Evolutionary conservation across 768 basidiomycete species (phyloP), one percentile per base, ranked within the genome.

Genomic region (Astraeus odoratus): DNA sequence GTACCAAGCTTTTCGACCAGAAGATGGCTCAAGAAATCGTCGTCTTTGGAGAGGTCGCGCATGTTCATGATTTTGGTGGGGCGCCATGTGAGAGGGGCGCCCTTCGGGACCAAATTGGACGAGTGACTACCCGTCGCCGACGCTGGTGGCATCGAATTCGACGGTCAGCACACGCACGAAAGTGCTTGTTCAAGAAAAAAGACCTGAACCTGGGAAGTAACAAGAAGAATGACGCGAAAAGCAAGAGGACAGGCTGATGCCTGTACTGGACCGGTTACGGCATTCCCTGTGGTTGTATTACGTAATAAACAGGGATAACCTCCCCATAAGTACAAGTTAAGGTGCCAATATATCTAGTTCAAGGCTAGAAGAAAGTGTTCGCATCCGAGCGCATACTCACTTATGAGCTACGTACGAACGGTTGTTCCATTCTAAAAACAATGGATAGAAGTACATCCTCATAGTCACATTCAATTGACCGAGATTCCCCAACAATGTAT

Each of bases 51-150:
- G 50, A 92, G 77, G 77, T 92, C 89, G 66, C 78, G 77, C 75
- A 87, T 84, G 69, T 87, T 86, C 87, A 91, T 91, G 55, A 86
- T 82, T 73, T 86, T 89, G 39, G 86, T 90, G 16, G 81, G 81
- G 34, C 83, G 80, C 87, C 87, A 90, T 67, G 67, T 55, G 46
- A 81, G 57, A 47, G 58, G 45, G 44, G 54, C 49, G 16, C 52
- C 44, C 44, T 26, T 48, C n/a, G n/a, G n/a, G 6, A 13, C 18
- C 26, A 43, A 33, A 31, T 56, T 47, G 22, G 47, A 53, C 8
- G 62, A 60, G 43, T 45, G 52, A 16, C 55, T 51, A 39, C 54
- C 55, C 33, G 54, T 46, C 53, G 42, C 53, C 49, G 63, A 54
- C 51, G 56, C 51, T 48, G 64, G 39, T 46, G 65, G 56, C 63